A percentile compares a stretch with the other conserved stretches of the same genome.
phyloP scores from a whole-genome alignment of 129 eudicot genomes.

The Ambrosia trifida region DNA sequence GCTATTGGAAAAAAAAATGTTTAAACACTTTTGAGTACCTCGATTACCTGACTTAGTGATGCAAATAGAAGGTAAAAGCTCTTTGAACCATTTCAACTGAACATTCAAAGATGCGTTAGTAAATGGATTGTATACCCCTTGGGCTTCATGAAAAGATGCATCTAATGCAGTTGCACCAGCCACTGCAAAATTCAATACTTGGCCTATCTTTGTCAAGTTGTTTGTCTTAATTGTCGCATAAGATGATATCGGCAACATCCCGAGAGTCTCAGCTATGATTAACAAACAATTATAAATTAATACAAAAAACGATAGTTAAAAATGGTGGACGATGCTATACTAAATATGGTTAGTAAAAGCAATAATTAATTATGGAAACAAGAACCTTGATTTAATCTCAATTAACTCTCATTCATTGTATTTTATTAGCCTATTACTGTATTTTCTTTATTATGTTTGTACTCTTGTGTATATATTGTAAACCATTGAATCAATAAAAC shows the following conservation, averaged over 20 bases:
- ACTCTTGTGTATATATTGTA: too few relatives aligned
- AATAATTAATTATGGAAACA: too few relatives aligned
- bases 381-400: too few relatives aligned
- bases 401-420: too few relatives aligned
- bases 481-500: too few relatives aligned
- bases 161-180: constrained; percentile 42
- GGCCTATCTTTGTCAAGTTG: background rate
- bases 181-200: constrained; percentile 44
- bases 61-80: constrained; percentile 21
- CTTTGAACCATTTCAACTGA: constrained; percentile 49
- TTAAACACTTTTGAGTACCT: too few relatives aligned
- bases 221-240: constrained; percentile 17
- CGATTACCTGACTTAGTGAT: constrained; percentile 35
- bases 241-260: constrained; percentile 33
- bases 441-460: too few relatives aligned
- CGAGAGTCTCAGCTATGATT: constrained; percentile 21
- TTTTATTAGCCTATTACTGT: too few relatives aligned
- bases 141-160: constrained; percentile 32
- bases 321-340: too few relatives aligned
- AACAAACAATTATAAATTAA: background rate
- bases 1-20: too few relatives aligned
- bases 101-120: constrained; percentile 42
- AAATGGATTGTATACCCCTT: constrained; percentile 25
- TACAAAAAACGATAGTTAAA: too few relatives aligned
- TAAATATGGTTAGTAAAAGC: too few relatives aligned